phyloP scores from a whole-genome alignment of 768 basidiomycete species.

The Phlegmacium glaucopus region DNA sequence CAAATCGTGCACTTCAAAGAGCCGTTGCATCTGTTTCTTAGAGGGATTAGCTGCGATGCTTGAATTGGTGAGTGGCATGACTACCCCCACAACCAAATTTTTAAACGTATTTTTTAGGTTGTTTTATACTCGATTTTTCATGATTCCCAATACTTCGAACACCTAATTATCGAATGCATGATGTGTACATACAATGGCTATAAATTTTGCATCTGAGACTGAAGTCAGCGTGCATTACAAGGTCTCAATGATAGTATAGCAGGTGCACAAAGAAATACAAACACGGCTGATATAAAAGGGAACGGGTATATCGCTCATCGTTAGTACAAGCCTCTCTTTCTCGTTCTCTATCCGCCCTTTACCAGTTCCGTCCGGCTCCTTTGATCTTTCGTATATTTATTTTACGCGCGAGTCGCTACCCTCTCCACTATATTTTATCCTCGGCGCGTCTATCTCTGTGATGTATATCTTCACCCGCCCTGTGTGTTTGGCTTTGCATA shows the following conservation, averaged over 20 bases:
- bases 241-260: neutral
- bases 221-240: too few relatives aligned
- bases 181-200: too few relatives aligned
- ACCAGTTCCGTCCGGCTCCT: slow-evolving; percentile 1
- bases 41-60: neutral
- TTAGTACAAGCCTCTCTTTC: slow-evolving; percentile 3
- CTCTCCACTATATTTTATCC: slow-evolving; percentile 13
- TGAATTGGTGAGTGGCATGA: neutral
- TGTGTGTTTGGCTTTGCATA: slow-evolving; percentile 37
- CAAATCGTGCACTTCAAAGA: slow-evolving; percentile 73
- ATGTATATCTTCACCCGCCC: slow-evolving; percentile 24
- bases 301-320: neutral
- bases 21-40: slow-evolving; percentile 20
- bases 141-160: neutral
- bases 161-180: too few relatives aligned
- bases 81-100: neutral
- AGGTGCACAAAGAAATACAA: slow-evolving; percentile 14
- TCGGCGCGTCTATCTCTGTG: slow-evolving; percentile 22
- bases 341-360: slow-evolving; percentile 3
- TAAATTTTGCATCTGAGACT: too few relatives aligned
- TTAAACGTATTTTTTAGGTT: neutral
- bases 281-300: slow-evolving; percentile 1
- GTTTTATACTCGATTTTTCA: neutral
- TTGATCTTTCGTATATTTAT: neutral
- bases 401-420: slow-evolving; percentile 18